A percentile compares a stretch with the other conserved stretches of the same genome.
Conservation (phyloP, 2,329 filamentous ascomycete species). For the Nigrograna mackinnonii region DNA sequence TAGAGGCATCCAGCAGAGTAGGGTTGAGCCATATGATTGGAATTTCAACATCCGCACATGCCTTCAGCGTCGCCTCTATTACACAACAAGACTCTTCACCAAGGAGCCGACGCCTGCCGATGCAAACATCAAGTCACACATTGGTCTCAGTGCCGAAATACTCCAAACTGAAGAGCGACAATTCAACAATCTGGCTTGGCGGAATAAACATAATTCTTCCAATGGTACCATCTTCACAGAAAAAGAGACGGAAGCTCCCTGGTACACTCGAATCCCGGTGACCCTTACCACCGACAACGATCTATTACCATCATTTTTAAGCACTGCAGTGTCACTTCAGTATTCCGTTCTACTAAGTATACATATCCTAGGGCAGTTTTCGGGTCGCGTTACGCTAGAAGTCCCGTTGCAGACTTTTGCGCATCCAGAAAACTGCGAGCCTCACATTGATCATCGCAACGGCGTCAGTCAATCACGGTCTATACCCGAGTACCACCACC, state of each 20-base stretch:
- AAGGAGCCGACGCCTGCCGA: neutral
- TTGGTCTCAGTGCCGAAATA: neutral
- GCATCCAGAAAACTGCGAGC: too few species aligned
- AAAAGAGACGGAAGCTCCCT: neutral
- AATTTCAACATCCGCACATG: neutral
- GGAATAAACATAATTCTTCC: neutral
- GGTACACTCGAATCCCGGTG: neutral
- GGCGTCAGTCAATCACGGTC: too few species aligned
- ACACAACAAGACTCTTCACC: neutral
- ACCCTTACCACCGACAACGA: neutral
- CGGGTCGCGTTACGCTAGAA: neutral
- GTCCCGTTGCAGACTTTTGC: neutral
- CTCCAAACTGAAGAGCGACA: constrained; percentile 1
- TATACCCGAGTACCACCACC: too few species aligned
- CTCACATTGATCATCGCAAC: neutral
- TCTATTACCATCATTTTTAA: constrained; percentile 1
- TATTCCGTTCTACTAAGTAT: constrained; percentile 1
- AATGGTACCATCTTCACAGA: constrained; percentile 1
- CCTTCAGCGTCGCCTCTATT: constrained; percentile 2
- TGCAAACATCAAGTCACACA: neutral
- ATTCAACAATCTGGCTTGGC: constrained; percentile 1
- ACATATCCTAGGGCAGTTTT: neutral
- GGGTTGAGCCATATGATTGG: constrained; percentile 2
- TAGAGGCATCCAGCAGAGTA: neutral
- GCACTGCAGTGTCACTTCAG: neutral